Base-by-base conservation (phyloP, 345 rosid species). In the Linum lewisii region DNA sequence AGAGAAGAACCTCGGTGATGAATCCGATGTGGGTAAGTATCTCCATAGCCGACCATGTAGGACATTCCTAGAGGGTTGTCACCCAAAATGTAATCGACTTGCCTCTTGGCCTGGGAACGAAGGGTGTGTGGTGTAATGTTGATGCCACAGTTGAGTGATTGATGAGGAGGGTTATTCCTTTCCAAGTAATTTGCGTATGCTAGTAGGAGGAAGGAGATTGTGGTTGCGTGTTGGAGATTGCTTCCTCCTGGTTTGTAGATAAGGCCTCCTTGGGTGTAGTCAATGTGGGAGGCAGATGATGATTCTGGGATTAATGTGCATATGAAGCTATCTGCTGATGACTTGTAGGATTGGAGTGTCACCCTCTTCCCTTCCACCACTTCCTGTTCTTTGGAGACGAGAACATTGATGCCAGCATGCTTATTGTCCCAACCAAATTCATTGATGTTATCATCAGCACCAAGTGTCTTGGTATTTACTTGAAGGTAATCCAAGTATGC, bases 391-490 rank as follows among this genome's bases (percentile, higher is more conserved):
- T 87, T 85, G 66, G 99, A 83, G 54, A 93, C 84, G 29, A 93
- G 90, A 63, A 89, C 90, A 44, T 89, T 93, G 64, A 93, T 77
- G 25, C 99, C 99, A 45, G 95, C 96, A 56, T 89, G 88, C 78
- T 93, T 93, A 63, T 93, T 93, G 78, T 93, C 96, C 99, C 99
- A 89, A 0, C 97, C 99, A 55, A 85, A 93, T 69, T 93, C 99
- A 54, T 93, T 87, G 59, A 85, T 84, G 63, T 89, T 93, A 59
- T 89, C 99, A 44, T 75, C 88, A 22, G 95, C 97, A 37, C 97
- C 99, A 36, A 89, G 84, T 0, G 99, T 78, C 63, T 87, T 83
- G 60, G 94, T 82, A 54, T 93, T 93, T 72, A 61, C 78, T 71
- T 89, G 69, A 42, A 89, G 79, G 80, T 87, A 93, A 64, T 47